These are phyloP conservation scores for Quercus variabilis DNA, from an alignment of 306 rosid species.

Conservation along the genomic window DNA sequence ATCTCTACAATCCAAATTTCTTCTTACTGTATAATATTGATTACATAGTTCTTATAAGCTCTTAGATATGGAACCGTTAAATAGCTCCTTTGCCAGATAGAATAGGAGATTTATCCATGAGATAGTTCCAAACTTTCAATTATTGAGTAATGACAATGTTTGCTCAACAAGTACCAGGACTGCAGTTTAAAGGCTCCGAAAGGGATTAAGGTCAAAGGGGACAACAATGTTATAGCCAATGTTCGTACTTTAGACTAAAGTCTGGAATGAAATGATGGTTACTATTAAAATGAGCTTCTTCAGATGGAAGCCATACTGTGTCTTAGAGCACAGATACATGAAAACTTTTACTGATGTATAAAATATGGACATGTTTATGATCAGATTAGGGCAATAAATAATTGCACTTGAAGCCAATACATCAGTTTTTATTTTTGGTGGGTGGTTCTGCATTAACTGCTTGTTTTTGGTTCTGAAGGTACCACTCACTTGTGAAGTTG, in stretches of 20 bases:
- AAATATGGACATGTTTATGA: neutral
- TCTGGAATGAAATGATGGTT: neutral
- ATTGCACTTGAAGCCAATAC: neutral
- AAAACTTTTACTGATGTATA: neutral
- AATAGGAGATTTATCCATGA: neutral
- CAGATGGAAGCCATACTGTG: neutral
- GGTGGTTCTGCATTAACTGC: constrained; percentile 12
- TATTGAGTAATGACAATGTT: neutral
- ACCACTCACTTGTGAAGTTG: constrained; percentile 49
- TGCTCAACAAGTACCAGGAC: neutral
- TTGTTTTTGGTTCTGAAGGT: constrained; percentile 46
- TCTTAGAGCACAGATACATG: neutral
- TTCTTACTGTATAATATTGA: neutral
- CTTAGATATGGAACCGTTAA: neutral
- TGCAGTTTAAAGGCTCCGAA: neutral
- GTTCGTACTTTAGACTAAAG: neutral
- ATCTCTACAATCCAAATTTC: constrained; percentile 7
- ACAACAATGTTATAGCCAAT: neutral
- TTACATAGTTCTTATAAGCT: neutral
- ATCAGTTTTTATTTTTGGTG: neutral
- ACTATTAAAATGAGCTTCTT: neutral
- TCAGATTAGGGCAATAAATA: neutral
- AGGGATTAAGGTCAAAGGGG: neutral
- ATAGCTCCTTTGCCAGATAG: neutral
- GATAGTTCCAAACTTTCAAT: neutral